Evolutionary conservation across 306 rosid species (phyloP), one percentile per base, ranked within the genome.

Genomic region (Cicer yamashitae): DNA sequence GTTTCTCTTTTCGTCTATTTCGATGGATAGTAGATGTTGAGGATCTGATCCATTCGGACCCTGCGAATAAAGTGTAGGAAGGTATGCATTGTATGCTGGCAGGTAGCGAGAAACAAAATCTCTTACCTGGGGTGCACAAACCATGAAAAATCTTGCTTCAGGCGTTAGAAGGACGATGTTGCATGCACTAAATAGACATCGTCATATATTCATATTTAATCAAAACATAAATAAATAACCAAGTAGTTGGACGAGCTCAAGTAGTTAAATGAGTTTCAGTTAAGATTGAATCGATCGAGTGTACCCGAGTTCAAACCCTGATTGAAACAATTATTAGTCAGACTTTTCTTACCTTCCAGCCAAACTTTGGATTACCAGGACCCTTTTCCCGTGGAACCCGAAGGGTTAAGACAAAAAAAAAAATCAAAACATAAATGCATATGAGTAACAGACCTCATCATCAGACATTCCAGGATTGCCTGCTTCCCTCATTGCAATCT

Each of bases 401-500:
- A 30, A 3, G 37, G 37, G 5, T 30, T 30, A 30, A 30, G 37
- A 30, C 37, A 30, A 30, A 30, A 30, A 30, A 30, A 25, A 30
- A 30, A 30, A 3, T 30, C 37, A 30, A 44, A 60, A 80, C 34
- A 75, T 6, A 18, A 54, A 15, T n/a, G 14, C 48, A 51, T 63
- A 25, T 17, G 48, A 40, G 50, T 6, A 47, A 68, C 80, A 15
- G 8, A 91, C 96, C 97, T 90, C 99, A 7, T 94, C 96, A 61
- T 92, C 93, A 0, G 96, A 83, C 99, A 94, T 90, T 71, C 96
- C 97, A 3, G 97, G 90, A 0, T 94, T 94, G 34, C 97, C 99
- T 7, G 91, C 99, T 46, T 94, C 92, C 74, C 96, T 94, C 99
- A 94, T 94, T 14, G 96, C 99, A 76, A 94, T 89, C 90, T 94